These are phyloP conservation scores for Pythium myriotylum DNA, from an alignment of 352 stramenopile species.

Conservation along the genomic window DNA sequence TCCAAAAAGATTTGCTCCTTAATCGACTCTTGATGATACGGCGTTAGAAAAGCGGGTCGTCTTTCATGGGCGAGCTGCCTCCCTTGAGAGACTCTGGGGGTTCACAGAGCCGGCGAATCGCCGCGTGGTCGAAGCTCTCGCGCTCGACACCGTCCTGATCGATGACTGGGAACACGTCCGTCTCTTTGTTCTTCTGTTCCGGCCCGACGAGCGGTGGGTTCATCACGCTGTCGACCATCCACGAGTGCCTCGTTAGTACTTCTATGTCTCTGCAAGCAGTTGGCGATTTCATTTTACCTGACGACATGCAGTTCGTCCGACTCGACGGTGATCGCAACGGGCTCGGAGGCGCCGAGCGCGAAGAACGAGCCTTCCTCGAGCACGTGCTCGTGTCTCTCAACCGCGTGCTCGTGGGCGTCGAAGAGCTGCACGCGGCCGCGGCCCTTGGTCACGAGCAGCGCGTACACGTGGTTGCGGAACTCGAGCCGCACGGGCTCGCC, in stretches of 20 bases:
- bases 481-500: slow-evolving; percentile 45
- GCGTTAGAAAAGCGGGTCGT: slow-evolving; percentile 72
- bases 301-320: slow-evolving; percentile 71
- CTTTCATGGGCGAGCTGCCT: slow-evolving; percentile 77
- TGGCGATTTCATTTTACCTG: slow-evolving; percentile 38
- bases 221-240: slow-evolving; percentile 55
- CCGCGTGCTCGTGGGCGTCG: slow-evolving; percentile 42
- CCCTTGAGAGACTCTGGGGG: slow-evolving; percentile 75
- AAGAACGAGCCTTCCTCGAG: slow-evolving; percentile 58
- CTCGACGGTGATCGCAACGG: slow-evolving; percentile 51
- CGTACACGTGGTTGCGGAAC: slow-evolving; percentile 82
- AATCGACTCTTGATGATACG: background rate
- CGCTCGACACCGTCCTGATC: slow-evolving; percentile 65
- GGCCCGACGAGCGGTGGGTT: slow-evolving; percentile 71
- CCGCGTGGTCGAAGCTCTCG: slow-evolving; percentile 52
- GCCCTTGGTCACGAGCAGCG: slow-evolving; percentile 67
- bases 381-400: slow-evolving; percentile 36
- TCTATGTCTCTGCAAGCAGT: background rate
- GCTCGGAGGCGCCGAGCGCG: slow-evolving; percentile 61
- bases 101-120: slow-evolving; percentile 66
- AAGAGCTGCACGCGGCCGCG: slow-evolving; percentile 52
- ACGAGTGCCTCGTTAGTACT: background rate
- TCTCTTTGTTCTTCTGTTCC: slow-evolving; percentile 46
- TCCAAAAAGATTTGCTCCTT: background rate
- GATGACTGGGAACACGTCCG: slow-evolving; percentile 70